These are phyloP conservation scores for Umbelopsis sp. DNA, from an alignment of 371 early-diverging fungal species.

Conservation along the genomic window DNA sequence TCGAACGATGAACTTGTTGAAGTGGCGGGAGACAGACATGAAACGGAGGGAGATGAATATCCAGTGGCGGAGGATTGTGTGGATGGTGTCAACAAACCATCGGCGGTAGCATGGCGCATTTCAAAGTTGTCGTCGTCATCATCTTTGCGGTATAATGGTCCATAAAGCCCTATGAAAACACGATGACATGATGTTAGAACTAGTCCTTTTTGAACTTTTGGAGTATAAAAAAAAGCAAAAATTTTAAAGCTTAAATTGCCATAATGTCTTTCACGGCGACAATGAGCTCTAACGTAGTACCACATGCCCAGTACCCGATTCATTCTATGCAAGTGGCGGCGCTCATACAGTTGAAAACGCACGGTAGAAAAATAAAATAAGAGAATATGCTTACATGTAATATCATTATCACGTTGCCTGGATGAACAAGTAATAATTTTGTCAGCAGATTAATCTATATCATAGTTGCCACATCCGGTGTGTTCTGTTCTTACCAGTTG, in stretches of 20 bases:
- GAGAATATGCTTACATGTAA: conserved; percentile 33
- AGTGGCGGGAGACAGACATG: conserved; percentile 1
- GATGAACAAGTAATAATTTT: conserved; percentile 6
- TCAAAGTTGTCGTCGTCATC: conserved; percentile 16
- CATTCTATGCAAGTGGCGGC: no score
- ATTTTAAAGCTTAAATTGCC: no score
- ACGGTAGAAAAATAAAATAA: background rate
- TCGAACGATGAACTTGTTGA: conserved; percentile 5
- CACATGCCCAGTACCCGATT: no score
- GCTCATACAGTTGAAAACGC: no score
- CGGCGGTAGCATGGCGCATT: conserved; percentile 13
- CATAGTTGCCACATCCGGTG: background rate
- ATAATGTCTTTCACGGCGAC: no score
- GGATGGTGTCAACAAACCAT: conserved; percentile 19
- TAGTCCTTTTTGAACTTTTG: background rate
- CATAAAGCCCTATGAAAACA: conserved; percentile 33
- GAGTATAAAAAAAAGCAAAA: background rate
- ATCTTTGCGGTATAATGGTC: conserved; percentile 29
- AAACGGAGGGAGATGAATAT: background rate
- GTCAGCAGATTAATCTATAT: conserved; percentile 14
- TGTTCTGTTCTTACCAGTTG: conserved; percentile 28
- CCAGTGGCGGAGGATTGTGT: conserved; percentile 1
- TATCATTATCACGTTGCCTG: conserved; percentile 39
- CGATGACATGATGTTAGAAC: background rate
- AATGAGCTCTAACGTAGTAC: no score